Conservation (phyloP, 2,329 filamentous ascomycete species). For the Helotiales sp. region DNA sequence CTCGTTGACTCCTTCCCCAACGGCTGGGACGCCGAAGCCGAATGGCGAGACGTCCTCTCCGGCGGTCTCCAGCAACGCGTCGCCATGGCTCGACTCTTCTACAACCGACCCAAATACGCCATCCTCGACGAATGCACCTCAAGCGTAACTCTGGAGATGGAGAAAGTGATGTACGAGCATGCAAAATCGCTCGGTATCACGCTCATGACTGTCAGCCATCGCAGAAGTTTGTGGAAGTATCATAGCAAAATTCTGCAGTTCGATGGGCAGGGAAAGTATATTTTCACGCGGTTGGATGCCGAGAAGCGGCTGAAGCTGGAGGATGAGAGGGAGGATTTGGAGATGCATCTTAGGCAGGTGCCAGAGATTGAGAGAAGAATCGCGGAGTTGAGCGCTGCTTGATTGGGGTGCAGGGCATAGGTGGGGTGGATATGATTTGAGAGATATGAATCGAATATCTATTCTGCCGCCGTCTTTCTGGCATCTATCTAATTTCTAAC, state of each 20-base stretch:
- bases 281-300: slow-evolving; percentile 89
- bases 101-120: slow-evolving; percentile 89
- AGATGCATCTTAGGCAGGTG: slow-evolving; percentile 81
- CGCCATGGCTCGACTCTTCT: slow-evolving; percentile 94
- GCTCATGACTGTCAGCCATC: slow-evolving; percentile 94
- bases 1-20: slow-evolving; percentile 76
- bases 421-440: not conserved
- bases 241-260: slow-evolving; percentile 95
- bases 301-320: slow-evolving; percentile 84
- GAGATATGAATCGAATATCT: not conserved
- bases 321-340: slow-evolving; percentile 95
- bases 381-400: slow-evolving; percentile 68
- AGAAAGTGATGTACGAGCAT: slow-evolving; percentile 96
- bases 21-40: slow-evolving; percentile 92
- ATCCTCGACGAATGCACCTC: slow-evolving; percentile 98
- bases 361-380: slow-evolving; percentile 88
- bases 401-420: not conserved
- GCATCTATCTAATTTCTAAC: not conserved
- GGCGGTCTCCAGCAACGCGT: slow-evolving; percentile 94
- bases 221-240: slow-evolving; percentile 94
- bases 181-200: slow-evolving; percentile 92
- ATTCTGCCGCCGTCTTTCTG: not conserved
- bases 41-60: slow-evolving; percentile 94
- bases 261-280: slow-evolving; percentile 88
- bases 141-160: slow-evolving; percentile 91